A percentile compares a stretch with the other conserved stretches of the same genome.
Conservation (phyloP, 768 basidiomycete species). For the Xanthoconium stramineum region DNA sequence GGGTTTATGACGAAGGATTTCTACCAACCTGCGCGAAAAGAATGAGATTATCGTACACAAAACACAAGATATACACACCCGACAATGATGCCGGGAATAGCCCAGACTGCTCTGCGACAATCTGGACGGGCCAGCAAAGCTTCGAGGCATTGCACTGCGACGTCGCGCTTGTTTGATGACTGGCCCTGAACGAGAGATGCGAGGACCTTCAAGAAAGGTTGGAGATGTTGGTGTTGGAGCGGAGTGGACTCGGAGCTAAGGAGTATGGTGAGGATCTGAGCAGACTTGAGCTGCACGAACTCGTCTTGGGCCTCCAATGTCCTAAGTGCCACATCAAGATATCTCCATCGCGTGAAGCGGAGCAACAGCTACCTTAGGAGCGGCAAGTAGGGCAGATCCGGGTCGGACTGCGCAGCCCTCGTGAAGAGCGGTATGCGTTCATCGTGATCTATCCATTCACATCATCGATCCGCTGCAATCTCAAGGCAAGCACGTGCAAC, state of each 20-base stretch:
- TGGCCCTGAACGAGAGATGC: conserved; percentile 58
- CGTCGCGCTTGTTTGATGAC: conserved; percentile 71
- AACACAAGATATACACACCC: conserved; percentile 44
- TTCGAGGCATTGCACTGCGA: conserved; percentile 89
- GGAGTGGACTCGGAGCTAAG: conserved; percentile 57
- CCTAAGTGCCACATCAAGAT: conserved; percentile 38
- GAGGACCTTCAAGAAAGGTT: conserved; percentile 58
- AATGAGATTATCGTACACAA: neutral
- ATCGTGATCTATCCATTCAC: conserved; percentile 62
- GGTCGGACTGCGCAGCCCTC: conserved; percentile 56
- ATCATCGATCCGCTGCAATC: neutral
- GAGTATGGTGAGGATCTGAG: conserved; percentile 84
- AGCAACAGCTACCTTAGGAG: conserved; percentile 57
- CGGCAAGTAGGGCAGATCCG: conserved; percentile 77
- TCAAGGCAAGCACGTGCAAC: conserved; percentile 17
- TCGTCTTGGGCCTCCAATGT: conserved; percentile 86
- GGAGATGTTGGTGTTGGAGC: conserved; percentile 50
- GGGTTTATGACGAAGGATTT: conserved; percentile 76
- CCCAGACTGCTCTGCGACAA: conserved; percentile 80
- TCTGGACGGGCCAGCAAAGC: conserved; percentile 78
- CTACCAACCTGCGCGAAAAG: conserved; percentile 59
- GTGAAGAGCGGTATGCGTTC: conserved; percentile 80
- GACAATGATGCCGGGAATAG: conserved; percentile 58
- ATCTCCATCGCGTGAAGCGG: neutral
- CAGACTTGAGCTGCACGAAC: conserved; percentile 88